phyloP scores from a whole-genome alignment of 768 basidiomycete species.

The Suillus subalutaceus region DNA sequence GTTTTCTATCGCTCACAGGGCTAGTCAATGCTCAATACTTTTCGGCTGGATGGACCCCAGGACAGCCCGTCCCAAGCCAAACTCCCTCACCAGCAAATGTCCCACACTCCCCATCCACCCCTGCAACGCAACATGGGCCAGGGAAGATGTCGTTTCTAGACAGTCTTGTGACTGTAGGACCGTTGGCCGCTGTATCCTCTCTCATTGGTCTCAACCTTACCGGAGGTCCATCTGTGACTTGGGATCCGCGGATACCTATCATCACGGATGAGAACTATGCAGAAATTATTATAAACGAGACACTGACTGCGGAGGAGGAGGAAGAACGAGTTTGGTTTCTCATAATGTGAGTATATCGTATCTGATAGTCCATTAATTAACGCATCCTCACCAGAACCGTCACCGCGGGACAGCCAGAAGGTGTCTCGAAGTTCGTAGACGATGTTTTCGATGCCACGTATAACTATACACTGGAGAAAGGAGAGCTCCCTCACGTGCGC shows the following conservation, averaged over 20 bases:
- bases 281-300: slow-evolving; percentile 72
- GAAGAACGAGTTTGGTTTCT: slow-evolving; percentile 75
- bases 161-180: slow-evolving; percentile 50
- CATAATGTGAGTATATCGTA: slow-evolving; percentile 59
- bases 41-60: slow-evolving; percentile 81
- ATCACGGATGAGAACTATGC: slow-evolving; percentile 84
- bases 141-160: slow-evolving; percentile 31
- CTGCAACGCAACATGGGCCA: slow-evolving; percentile 24
- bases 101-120: slow-evolving; percentile 26
- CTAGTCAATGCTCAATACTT: slow-evolving; percentile 68
- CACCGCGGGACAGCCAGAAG: slow-evolving; percentile 60
- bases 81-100: slow-evolving; percentile 19
- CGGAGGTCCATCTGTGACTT: slow-evolving; percentile 46
- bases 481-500: slow-evolving; percentile 69
- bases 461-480: slow-evolving; percentile 59
- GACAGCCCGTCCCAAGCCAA: slow-evolving; percentile 53
- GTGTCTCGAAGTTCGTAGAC: slow-evolving; percentile 72
- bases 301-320: slow-evolving; percentile 64
- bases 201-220: slow-evolving; percentile 74
- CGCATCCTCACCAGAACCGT: slow-evolving; percentile 46
- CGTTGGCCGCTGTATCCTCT: slow-evolving; percentile 55
- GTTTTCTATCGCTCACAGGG: slow-evolving; percentile 24
- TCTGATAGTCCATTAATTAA: neutral
- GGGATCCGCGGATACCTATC: slow-evolving; percentile 76
- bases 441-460: slow-evolving; percentile 74